A percentile compares a stretch with the other conserved stretches of the same genome.
Conservation (phyloP, 495 filamentous ascomycete genomes). For the Neurospora sp. region DNA sequence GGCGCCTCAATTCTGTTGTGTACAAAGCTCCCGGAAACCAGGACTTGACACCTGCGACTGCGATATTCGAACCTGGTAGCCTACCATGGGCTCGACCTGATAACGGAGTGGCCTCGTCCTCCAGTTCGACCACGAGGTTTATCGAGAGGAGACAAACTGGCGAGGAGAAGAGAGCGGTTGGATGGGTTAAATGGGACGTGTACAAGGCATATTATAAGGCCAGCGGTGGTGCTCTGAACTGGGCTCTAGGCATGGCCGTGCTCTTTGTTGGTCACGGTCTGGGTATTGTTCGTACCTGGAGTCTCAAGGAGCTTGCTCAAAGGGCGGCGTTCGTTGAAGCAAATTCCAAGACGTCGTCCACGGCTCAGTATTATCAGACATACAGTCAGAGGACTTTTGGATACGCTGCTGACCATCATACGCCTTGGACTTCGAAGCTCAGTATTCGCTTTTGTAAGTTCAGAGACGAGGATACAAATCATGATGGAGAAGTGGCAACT, state of each 20-base stretch:
- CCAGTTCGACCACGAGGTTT: slow-evolving; percentile 42
- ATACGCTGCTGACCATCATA: neutral
- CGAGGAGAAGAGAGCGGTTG: slow-evolving; percentile 31
- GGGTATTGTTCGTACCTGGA: slow-evolving; percentile 21
- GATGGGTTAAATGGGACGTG: slow-evolving; percentile 43
- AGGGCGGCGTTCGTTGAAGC: slow-evolving; percentile 2
- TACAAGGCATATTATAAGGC: slow-evolving; percentile 50
- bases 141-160: neutral
- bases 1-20: slow-evolving; percentile 44
- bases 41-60: slow-evolving; percentile 31
- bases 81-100: slow-evolving; percentile 12
- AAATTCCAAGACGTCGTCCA: neutral
- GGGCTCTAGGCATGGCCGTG: slow-evolving; percentile 35
- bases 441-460: neutral
- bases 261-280: slow-evolving; percentile 37
- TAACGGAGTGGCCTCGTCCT: slow-evolving; percentile 1
- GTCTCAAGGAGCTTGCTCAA: slow-evolving; percentile 24
- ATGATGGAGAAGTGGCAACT: neutral
- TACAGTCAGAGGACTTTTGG: neutral
- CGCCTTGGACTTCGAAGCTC: neutral
- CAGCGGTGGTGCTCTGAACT: slow-evolving; percentile 46
- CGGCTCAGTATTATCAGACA: neutral
- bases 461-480: neutral
- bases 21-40: slow-evolving; percentile 29
- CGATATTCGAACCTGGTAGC: slow-evolving; percentile 19